Base-by-base conservation (phyloP, 495 filamentous ascomycete species). In the Aspergillus wentii region DNA sequence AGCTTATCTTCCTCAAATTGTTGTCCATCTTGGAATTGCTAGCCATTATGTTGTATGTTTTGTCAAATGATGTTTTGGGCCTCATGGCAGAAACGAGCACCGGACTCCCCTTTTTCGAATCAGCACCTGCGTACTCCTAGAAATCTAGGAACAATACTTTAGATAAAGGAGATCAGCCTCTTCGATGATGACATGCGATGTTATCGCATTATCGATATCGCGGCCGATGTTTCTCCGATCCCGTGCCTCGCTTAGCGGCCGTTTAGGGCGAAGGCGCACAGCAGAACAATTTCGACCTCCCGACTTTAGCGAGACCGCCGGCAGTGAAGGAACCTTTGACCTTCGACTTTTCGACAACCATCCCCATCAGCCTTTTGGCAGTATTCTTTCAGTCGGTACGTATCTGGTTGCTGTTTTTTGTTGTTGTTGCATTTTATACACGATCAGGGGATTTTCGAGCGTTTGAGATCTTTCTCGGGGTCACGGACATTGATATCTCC, bases 301-400 rank as follows among this genome's bases (percentile, higher is more conserved):
- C 39, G 52, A 46, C 46, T 56, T 51, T 41, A 50, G 47, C 48
- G 49, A 56, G 43, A 48, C 46, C 50, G 54, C 55, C 44, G 54
- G 53, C 56, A 56, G 59, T 54, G 60, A 59, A 54, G 56, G 52
- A 45, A 51, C 52, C 41, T 54, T 60, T 56, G 57, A 62, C 40
- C 58, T 63, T 66, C 64, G 64, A 68, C 65, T 66, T 57, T 60
- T 69, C 64, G 61, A 68, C 62, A 61, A 52, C 50, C 51, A 64
- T 61, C 60, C 56, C 57, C 53, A 54, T 55, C 52, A 57, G 54
- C 56, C 56, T 50, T 66, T 59, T 50, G 61, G 59, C 62, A 54
- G 62, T 62, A 64, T 58, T 56, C 53, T 54, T 48, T 59, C 52
- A 66, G 61, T 65, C 66, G 66, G 66, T 70, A 70, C 54, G 64